phyloP scores from a whole-genome alignment of 768 basidiomycete genomes.

The Leucocoprinus sp. region DNA sequence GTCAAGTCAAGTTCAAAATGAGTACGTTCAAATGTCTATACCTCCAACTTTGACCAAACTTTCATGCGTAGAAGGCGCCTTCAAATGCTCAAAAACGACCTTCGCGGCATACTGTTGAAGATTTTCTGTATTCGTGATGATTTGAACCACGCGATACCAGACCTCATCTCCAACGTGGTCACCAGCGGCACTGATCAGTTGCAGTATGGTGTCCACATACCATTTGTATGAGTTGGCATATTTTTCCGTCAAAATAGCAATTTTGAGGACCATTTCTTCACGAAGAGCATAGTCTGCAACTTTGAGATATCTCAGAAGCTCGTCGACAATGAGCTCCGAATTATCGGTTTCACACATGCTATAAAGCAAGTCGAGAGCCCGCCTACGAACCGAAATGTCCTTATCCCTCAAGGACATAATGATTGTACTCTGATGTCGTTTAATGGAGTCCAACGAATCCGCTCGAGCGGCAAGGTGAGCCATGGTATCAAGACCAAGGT shows the following conservation, averaged over 20 bases:
- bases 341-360: constrained; percentile 99
- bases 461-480: constrained; percentile 94
- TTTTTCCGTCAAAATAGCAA: constrained; percentile 97
- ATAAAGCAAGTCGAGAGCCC: constrained; percentile 92
- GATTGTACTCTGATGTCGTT: constrained; percentile 93
- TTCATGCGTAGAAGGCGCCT: constrained; percentile 79
- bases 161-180: constrained; percentile 99
- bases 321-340: constrained; percentile 92
- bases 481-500: constrained; percentile 96
- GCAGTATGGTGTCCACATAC: constrained; percentile 98
- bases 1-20: background rate
- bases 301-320: constrained; percentile 85
- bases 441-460: constrained; percentile 86
- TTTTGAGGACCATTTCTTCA: constrained; percentile 98
- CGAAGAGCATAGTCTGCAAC: constrained; percentile 96
- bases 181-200: constrained; percentile 92
- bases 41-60: constrained; percentile 95
- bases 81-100: constrained; percentile 85
- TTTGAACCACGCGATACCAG: constrained; percentile 98
- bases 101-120: constrained; percentile 93
- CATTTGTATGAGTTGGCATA: constrained; percentile 97
- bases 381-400: constrained; percentile 91
- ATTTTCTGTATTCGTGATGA: constrained; percentile 97
- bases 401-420: constrained; percentile 92
- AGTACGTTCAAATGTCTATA: constrained; percentile 26